These are phyloP conservation scores for Lotus japonicus DNA, from an alignment of 306 rosid species.

Conservation along the genomic window DNA sequence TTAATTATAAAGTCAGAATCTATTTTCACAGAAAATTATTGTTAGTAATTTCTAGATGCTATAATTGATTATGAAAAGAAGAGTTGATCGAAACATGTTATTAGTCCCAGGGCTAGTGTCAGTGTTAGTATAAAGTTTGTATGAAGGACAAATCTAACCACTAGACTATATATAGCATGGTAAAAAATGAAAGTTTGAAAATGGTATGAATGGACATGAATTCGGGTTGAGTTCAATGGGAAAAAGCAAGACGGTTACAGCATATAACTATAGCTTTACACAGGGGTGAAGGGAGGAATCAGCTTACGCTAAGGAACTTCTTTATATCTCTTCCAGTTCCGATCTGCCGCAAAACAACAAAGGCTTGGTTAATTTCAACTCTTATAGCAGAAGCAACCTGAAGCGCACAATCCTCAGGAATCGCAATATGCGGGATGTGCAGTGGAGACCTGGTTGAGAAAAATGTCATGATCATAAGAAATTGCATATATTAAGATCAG, in stretches of 20 bases:
- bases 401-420: constrained; percentile 47
- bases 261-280: not conserved
- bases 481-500: not conserved
- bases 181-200: not conserved
- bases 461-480: constrained; percentile 17
- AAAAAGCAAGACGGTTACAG: not conserved
- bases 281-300: constrained; percentile 7
- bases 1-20: too few relatives aligned
- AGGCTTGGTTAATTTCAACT: constrained; percentile 44
- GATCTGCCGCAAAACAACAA: constrained; percentile 45
- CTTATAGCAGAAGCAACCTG: constrained; percentile 45
- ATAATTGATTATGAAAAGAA: too few relatives aligned
- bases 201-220: not conserved
- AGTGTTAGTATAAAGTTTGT: not conserved
- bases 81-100: not conserved
- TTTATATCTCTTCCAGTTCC: constrained; percentile 70
- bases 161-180: not conserved
- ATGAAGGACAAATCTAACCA: not conserved
- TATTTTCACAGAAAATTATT: too few relatives aligned
- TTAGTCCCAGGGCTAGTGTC: not conserved
- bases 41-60: too few relatives aligned
- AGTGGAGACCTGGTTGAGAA: constrained; percentile 49
- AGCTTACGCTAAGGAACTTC: constrained; percentile 59
- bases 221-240: not conserved
- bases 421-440: constrained; percentile 45